These are phyloP conservation scores for Leishmania gerbilli DNA, from an alignment of 208 protist genomes.

Conservation along the genomic window DNA sequence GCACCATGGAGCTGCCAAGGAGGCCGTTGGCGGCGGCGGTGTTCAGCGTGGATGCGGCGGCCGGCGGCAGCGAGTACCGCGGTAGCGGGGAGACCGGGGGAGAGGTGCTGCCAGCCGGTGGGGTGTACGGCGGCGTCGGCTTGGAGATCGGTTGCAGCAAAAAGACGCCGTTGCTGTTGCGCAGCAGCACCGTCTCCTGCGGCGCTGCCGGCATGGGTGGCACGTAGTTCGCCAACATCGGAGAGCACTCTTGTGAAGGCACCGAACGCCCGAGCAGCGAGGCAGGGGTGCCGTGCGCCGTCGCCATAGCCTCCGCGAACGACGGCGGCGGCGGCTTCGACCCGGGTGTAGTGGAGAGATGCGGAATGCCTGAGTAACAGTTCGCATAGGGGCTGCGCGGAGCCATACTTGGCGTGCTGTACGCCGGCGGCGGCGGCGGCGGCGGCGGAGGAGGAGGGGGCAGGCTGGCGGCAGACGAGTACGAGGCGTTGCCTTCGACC, in stretches of 20 bases:
- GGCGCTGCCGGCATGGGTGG: slow-evolving; percentile 56
- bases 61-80: slow-evolving; percentile 71
- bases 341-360: slow-evolving; percentile 17
- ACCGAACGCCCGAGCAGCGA: slow-evolving; percentile 25
- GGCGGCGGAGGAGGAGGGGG: slow-evolving; percentile 27
- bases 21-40: slow-evolving; percentile 29
- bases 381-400: slow-evolving; percentile 36
- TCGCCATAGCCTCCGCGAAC: slow-evolving; percentile 74
- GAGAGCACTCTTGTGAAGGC: slow-evolving; percentile 51
- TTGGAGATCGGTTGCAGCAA: slow-evolving; percentile 65
- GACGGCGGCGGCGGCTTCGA: slow-evolving; percentile 59
- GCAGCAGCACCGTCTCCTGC: slow-evolving; percentile 74
- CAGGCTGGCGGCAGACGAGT: slow-evolving; percentile 27
- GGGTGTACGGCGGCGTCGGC: slow-evolving; percentile 75
- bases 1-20: slow-evolving; percentile 35
- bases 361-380: slow-evolving; percentile 45
- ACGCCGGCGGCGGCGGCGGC: slow-evolving; percentile 32
- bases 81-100: slow-evolving; percentile 79
- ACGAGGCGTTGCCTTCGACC: slow-evolving; percentile 47
- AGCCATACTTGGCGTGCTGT: slow-evolving; percentile 34
- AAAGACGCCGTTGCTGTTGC: slow-evolving; percentile 85
- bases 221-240: slow-evolving; percentile 65
- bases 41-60: slow-evolving; percentile 31
- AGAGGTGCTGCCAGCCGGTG: slow-evolving; percentile 36
- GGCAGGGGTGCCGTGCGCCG: slow-evolving; percentile 31